A percentile compares a stretch with the other conserved stretches of the same genome.
Conservation (phyloP, 495 filamentous ascomycete species). For the Penicillium crystallinum region DNA sequence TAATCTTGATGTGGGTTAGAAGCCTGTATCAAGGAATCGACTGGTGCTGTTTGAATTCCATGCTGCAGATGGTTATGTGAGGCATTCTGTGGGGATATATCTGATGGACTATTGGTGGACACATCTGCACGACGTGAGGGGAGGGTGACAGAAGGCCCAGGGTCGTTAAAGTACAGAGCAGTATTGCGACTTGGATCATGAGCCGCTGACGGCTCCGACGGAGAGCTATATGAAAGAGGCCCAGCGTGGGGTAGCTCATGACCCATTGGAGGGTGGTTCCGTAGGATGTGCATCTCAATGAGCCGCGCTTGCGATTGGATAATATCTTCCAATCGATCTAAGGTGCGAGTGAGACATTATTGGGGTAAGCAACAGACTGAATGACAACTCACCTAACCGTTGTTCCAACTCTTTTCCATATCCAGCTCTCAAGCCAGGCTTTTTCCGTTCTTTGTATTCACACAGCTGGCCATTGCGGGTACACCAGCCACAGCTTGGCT, state of each 20-base stretch:
- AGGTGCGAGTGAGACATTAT: slow-evolving; percentile 1
- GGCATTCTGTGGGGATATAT: slow-evolving; percentile 29
- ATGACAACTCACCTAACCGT: slow-evolving; percentile 47
- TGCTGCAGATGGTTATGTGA: slow-evolving; percentile 22
- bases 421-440: slow-evolving; percentile 76
- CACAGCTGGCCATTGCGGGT: slow-evolving; percentile 68
- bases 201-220: slow-evolving; percentile 38
- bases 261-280: slow-evolving; percentile 21
- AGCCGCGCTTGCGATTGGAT: slow-evolving; percentile 43
- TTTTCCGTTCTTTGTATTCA: slow-evolving; percentile 82
- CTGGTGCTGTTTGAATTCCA: slow-evolving; percentile 11
- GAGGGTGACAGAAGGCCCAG: slow-evolving; percentile 20
- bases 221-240: slow-evolving; percentile 37
- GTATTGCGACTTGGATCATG: slow-evolving; percentile 35
- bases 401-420: slow-evolving; percentile 87
- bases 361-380: not conserved
- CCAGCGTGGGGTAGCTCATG: slow-evolving; percentile 25
- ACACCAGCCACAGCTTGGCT: slow-evolving; percentile 87
- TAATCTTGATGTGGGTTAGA: slow-evolving; percentile 29
- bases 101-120: slow-evolving; percentile 35
- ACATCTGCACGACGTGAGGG: slow-evolving; percentile 28
- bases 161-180: slow-evolving; percentile 36
- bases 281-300: slow-evolving; percentile 47
- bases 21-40: slow-evolving; percentile 21
- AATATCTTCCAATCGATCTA: slow-evolving; percentile 47